Conservation (phyloP, 139 green algal genomes). For the Edaphochlamys debaryana region DNA sequence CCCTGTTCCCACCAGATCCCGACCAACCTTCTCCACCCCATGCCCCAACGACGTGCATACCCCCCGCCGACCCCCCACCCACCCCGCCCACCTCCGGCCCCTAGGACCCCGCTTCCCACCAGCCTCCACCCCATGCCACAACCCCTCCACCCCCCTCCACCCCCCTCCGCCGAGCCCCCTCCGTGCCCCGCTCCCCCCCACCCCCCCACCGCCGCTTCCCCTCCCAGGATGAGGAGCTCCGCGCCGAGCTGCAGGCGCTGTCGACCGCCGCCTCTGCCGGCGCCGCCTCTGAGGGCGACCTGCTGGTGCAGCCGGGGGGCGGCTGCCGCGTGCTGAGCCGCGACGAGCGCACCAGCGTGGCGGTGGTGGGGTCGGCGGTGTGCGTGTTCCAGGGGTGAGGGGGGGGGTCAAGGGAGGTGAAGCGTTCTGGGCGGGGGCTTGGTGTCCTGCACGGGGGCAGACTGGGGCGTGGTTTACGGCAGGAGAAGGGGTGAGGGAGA, state of each 20-base stretch:
- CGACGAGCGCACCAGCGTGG: not conserved
- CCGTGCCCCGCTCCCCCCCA: not conserved
- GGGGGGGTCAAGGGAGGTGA: not conserved
- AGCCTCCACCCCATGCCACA: not conserved
- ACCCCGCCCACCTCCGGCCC: not conserved
- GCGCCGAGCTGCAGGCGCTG: not conserved
- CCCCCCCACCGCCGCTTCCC: not conserved
- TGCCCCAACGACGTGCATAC: too few relatives aligned
- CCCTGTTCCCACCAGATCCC: too few relatives aligned
- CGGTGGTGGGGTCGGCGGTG: constrained; percentile 1
- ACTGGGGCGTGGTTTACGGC: too few relatives aligned
- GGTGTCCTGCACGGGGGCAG: too few relatives aligned
- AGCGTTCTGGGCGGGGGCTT: too few relatives aligned
- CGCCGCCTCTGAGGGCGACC: not conserved
- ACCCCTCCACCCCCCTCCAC: not conserved
- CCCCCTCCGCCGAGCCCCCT: too few relatives aligned
- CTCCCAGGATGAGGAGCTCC: constrained; percentile 20
- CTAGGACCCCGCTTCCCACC: not conserved
- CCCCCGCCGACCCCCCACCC: too few relatives aligned
- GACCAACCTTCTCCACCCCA: too few relatives aligned
- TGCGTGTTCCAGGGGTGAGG: constrained; percentile 35
- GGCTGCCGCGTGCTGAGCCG: constrained; percentile 25
- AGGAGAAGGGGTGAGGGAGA: too few relatives aligned
- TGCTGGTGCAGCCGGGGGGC: constrained; percentile 15
- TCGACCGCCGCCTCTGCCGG: not conserved